Evolutionary conservation across 225 moss, liverwort and hornwort genomes (phyloP).

Genomic region (Anthoceros angustus): DNA sequence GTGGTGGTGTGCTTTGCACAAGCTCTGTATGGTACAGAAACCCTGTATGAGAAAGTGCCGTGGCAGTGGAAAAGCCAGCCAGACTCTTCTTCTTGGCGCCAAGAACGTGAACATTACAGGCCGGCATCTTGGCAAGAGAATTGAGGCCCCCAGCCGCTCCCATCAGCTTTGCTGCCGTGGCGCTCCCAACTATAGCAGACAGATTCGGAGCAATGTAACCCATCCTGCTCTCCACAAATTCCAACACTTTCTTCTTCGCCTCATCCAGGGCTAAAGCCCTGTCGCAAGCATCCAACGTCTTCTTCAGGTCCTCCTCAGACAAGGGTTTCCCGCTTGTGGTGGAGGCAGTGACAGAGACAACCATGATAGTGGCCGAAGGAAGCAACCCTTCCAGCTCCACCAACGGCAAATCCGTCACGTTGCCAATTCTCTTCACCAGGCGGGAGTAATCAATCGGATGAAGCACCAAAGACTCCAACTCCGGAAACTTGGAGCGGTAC

Average conservation of each 20-base stretch:
- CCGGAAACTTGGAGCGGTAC: constrained; percentile 87
- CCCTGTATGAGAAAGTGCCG: constrained; percentile 70
- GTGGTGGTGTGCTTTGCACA: constrained; percentile 91
- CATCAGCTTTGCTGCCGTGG: constrained; percentile 94
- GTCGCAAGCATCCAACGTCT: constrained; percentile 78
- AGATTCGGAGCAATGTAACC: constrained; percentile 89
- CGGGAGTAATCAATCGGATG: constrained; percentile 98
- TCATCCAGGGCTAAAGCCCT: constrained; percentile 77
- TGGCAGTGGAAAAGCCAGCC: constrained; percentile 88
- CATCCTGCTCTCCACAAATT: constrained; percentile 97
- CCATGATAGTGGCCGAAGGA: constrained; percentile 96
- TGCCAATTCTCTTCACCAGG: constrained; percentile 76
- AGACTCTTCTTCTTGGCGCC: constrained; percentile 83
- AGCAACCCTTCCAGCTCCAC: constrained; percentile 82
- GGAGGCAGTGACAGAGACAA: constrained; percentile 89
- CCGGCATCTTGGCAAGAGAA: constrained; percentile 80
- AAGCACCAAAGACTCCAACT: constrained; percentile 83
- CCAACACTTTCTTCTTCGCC: constrained; percentile 82
- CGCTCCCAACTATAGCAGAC: constrained; percentile 87
- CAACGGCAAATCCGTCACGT: constrained; percentile 88
- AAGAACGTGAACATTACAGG: constrained; percentile 82
- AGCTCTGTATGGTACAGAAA: constrained; percentile 92
- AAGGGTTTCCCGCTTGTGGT: constrained; percentile 95
- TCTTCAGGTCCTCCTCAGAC: constrained; percentile 58
- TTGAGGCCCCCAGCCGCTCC: constrained; percentile 89